These are phyloP conservation scores for Ammopiptanthus mongolicus DNA, from an alignment of 306 rosid genomes.

Conservation along the genomic window DNA sequence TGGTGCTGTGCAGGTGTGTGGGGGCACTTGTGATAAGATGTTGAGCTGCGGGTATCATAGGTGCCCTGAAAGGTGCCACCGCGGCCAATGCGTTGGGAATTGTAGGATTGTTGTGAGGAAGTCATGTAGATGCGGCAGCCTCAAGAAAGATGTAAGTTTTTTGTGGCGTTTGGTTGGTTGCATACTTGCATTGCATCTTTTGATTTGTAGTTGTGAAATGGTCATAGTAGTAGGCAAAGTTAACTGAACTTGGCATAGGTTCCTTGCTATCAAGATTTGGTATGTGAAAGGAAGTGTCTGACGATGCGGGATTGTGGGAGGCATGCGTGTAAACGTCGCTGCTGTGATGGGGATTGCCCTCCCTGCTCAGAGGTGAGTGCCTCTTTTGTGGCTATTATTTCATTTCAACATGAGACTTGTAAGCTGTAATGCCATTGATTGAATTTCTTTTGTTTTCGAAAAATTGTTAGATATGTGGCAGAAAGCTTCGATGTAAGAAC, in stretches of 20 bases:
- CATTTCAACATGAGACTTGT: slow-evolving; percentile 12
- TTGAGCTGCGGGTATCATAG: slow-evolving; percentile 67
- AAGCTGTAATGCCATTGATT: slow-evolving; percentile 1
- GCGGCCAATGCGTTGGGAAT: slow-evolving; percentile 65
- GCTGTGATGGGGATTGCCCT: slow-evolving; percentile 95
- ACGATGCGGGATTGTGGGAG: slow-evolving; percentile 76
- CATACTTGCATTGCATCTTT: slow-evolving; percentile 16
- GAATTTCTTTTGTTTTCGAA: background rate
- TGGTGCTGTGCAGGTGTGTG: slow-evolving; percentile 64
- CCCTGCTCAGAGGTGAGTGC: slow-evolving; percentile 86
- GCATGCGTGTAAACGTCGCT: slow-evolving; percentile 88
- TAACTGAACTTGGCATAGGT: slow-evolving; percentile 66
- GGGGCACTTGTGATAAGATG: slow-evolving; percentile 73
- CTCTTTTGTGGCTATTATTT: slow-evolving; percentile 19
- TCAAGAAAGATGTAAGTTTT: slow-evolving; percentile 77
- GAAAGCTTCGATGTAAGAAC: slow-evolving; percentile 85
- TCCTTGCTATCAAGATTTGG: slow-evolving; percentile 93
- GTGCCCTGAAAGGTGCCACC: slow-evolving; percentile 92
- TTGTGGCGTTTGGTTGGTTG: background rate
- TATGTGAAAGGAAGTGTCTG: slow-evolving; percentile 92
- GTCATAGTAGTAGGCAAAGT: slow-evolving; percentile 23
- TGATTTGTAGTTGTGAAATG: background rate
- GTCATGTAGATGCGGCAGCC: slow-evolving; percentile 81
- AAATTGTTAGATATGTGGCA: slow-evolving; percentile 70
- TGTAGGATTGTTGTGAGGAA: slow-evolving; percentile 75